Base-by-base conservation (phyloP, 257 asterid species). In the Haberlea rhodopensis region DNA sequence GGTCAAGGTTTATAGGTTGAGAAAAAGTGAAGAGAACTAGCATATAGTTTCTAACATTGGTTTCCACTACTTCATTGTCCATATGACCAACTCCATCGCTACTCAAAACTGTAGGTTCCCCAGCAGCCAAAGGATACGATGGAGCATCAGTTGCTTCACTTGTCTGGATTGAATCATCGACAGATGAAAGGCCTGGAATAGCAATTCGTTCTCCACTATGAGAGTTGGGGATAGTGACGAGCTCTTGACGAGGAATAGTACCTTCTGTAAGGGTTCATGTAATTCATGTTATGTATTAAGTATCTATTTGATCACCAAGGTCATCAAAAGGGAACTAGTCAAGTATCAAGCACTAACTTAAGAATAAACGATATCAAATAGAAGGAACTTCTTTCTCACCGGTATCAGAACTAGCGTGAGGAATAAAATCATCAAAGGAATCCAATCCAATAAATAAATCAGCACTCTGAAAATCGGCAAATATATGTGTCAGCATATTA, bases 401-500 rank as follows among this genome's bases (percentile, higher is more conserved):
- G 62, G 58, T 75, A 60, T 74, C 79, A 27, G 71, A 66, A 20
- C 60, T 57, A 27, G 79, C 40, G 22, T 62, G 79, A 57, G 78
- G 77, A 75, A 72, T 79, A 70, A 70, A 68, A 61, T 73, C 86
- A 67, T 63, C 85, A 62, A 71, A 75, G 18, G 81, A 70, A 20
- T 76, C 90, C 72, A 77, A 68, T 52, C 79, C 82, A 72, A 54
- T 68, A 52, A 71, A 67, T 58, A 77, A 68, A 46, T 74, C 89
- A 55, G 84, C 73, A 72, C 64, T 79, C 96, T 87, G 78, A 67
- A 59, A 68, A 53, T 43, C 66, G 21, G 21, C 55, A 49, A 53
- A 63, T 21, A 32, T 60, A n/a, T n/a, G 34, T 64, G 46, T 75
- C 76, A 80, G 68, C 68, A 59, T 13, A 32, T 22, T 37, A 70